These are phyloP conservation scores for Auriscalpium microsporum DNA, from an alignment of 768 basidiomycete species.

Conservation along the genomic window DNA sequence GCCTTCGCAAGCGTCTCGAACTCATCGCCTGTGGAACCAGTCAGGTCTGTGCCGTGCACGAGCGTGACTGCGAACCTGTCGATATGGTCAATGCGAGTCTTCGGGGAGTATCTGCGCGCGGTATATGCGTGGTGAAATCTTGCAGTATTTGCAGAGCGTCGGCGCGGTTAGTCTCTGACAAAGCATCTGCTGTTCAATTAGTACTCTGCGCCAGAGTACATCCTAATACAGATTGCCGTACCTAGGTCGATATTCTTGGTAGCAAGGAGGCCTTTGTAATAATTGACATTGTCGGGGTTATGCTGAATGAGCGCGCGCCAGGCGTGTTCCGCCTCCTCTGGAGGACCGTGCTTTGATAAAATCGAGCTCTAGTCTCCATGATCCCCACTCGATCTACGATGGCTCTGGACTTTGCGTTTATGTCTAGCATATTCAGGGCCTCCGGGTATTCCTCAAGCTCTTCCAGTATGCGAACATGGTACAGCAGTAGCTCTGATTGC, in stretches of 20 bases:
- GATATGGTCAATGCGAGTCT: constrained; percentile 69
- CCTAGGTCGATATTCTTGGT: constrained; percentile 61
- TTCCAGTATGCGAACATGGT: constrained; percentile 66
- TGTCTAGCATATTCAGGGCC: constrained; percentile 57
- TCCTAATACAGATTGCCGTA: constrained; percentile 18
- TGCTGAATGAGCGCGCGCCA: constrained; percentile 78
- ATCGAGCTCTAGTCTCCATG: constrained; percentile 72
- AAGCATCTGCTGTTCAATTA: constrained; percentile 22
- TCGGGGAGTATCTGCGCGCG: constrained; percentile 60
- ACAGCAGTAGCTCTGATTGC: constrained; percentile 74
- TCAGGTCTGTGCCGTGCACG: background rate
- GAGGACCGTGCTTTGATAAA: constrained; percentile 52
- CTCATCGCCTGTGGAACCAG: constrained; percentile 39
- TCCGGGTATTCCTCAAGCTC: constrained; percentile 55
- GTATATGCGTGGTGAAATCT: constrained; percentile 52
- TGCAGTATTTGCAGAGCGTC: constrained; percentile 51
- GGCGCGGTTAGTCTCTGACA: constrained; percentile 40
- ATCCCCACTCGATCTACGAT: constrained; percentile 68
- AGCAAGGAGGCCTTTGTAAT: constrained; percentile 67
- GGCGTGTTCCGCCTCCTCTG: constrained; percentile 67
- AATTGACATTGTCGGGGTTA: constrained; percentile 76
- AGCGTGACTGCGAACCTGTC: constrained; percentile 26
- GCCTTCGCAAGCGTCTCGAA: constrained; percentile 57
- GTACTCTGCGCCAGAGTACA: background rate
- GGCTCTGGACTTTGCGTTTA: constrained; percentile 49